These are phyloP conservation scores for Russula dissimulans DNA, from an alignment of 768 basidiomycete species.

Conservation along the genomic window DNA sequence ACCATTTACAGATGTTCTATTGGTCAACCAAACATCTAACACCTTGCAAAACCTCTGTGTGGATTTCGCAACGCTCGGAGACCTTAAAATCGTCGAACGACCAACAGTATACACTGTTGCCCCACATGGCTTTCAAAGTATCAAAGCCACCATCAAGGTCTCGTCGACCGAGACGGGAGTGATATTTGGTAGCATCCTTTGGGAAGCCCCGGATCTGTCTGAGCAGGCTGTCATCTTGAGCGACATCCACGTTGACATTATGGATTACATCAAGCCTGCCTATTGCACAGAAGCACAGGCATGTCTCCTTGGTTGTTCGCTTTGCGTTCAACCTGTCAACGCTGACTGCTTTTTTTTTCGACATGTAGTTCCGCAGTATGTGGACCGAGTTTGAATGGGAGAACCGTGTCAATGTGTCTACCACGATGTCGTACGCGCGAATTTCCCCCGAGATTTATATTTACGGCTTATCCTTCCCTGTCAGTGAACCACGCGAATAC, in stretches of 20 bases:
- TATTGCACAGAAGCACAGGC: slow-evolving; percentile 94
- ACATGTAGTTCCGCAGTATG: slow-evolving; percentile 81
- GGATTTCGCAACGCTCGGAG: slow-evolving; percentile 95
- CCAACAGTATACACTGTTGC: slow-evolving; percentile 88
- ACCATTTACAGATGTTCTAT: slow-evolving; percentile 62
- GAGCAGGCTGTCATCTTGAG: slow-evolving; percentile 92
- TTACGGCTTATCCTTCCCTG: neutral
- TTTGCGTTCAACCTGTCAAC: neutral
- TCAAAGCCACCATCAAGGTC: slow-evolving; percentile 98
- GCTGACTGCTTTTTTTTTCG: neutral
- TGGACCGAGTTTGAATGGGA: slow-evolving; percentile 99
- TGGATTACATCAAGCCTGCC: slow-evolving; percentile 96
- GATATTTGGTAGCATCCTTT: slow-evolving; percentile 95
- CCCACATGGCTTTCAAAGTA: slow-evolving; percentile 95
- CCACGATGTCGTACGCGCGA: slow-evolving; percentile 63
- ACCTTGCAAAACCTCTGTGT: slow-evolving; percentile 95
- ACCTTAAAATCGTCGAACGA: slow-evolving; percentile 94
- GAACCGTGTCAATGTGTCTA: slow-evolving; percentile 93
- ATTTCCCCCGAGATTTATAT: neutral
- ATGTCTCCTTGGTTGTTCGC: slow-evolving; percentile 15
- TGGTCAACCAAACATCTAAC: slow-evolving; percentile 92
- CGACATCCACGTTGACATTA: slow-evolving; percentile 97
- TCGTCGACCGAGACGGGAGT: slow-evolving; percentile 98
- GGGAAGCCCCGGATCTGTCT: slow-evolving; percentile 82
- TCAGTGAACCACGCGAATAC: slow-evolving; percentile 78